Evolutionary conservation across 2,329 filamentous ascomycete genomes (phyloP).

Genomic region (Sporothrix mexicana): DNA sequence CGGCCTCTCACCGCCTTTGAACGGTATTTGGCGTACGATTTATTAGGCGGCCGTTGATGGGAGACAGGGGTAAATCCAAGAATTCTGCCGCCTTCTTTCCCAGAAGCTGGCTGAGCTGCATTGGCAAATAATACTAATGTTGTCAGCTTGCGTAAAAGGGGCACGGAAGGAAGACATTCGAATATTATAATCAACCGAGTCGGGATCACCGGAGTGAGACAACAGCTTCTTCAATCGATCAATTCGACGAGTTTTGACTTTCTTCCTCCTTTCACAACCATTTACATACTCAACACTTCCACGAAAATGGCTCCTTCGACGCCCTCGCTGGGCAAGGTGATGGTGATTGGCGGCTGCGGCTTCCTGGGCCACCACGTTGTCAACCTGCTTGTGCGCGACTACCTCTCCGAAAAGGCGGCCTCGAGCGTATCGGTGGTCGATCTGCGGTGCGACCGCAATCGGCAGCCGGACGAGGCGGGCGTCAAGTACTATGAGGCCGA

Average conservation of each 20-base stretch:
- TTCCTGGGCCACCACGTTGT: constrained; percentile 86
- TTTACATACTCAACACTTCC: too few relatives aligned
- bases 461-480: constrained; percentile 60
- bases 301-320: constrained; percentile 37
- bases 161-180: not conserved
- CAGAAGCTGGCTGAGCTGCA: constrained; percentile 7
- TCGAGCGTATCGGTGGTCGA: constrained; percentile 72
- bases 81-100: constrained; percentile 6
- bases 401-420: constrained; percentile 47
- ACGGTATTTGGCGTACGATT: constrained; percentile 1
- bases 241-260: too few relatives aligned
- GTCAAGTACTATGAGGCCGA: constrained; percentile 76
- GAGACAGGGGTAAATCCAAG: too few relatives aligned
- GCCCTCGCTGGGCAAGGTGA: constrained; percentile 67
- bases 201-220: too few relatives aligned
- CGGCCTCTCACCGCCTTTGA: constrained; percentile 6
- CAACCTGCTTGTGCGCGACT: constrained; percentile 70
- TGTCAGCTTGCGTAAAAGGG: constrained; percentile 14
- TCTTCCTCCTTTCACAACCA: too few relatives aligned
- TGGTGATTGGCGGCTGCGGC: constrained; percentile 83
- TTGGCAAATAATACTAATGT: constrained; percentile 9
- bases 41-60: not conserved
- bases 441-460: constrained; percentile 72
- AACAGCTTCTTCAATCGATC: too few relatives aligned
- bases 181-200: too few relatives aligned